A percentile compares a stretch with the other conserved stretches of the same genome.
Conservation (phyloP, 2,329 filamentous ascomycete species). For the Talaromyces pinophilus region DNA sequence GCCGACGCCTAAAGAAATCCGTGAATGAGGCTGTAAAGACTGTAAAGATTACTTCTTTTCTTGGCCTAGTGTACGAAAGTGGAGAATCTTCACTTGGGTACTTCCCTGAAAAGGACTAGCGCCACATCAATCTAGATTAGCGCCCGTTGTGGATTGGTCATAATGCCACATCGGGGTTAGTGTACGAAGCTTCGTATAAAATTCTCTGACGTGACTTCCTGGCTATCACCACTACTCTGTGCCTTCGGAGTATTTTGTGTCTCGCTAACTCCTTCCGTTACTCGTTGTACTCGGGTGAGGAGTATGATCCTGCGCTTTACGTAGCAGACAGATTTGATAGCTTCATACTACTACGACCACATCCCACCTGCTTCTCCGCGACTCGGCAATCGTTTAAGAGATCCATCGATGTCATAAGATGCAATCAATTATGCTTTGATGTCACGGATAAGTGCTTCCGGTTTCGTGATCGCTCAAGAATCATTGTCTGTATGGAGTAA, state of each 20-base stretch:
- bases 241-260: neutral
- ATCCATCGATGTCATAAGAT: neutral
- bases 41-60: neutral
- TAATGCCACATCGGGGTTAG: neutral
- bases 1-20: neutral
- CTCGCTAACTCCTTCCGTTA: neutral
- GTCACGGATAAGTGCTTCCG: neutral
- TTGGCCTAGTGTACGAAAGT: neutral
- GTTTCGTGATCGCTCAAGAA: neutral
- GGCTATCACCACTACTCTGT: neutral
- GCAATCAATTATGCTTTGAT: neutral
- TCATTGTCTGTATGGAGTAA: neutral
- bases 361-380: neutral
- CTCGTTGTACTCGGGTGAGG: neutral
- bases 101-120: neutral
- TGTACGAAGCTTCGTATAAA: slow-evolving; percentile 13
- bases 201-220: neutral
- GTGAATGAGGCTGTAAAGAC: neutral
- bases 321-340: neutral
- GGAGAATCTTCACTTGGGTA: neutral
- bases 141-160: slow-evolving; percentile 1
- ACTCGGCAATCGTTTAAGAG: neutral
- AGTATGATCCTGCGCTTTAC: no score
- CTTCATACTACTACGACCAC: neutral
- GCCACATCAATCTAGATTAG: neutral